phyloP scores from a whole-genome alignment of 2,329 filamentous ascomycete species.

The Aspergillus pseudoterreus region DNA sequence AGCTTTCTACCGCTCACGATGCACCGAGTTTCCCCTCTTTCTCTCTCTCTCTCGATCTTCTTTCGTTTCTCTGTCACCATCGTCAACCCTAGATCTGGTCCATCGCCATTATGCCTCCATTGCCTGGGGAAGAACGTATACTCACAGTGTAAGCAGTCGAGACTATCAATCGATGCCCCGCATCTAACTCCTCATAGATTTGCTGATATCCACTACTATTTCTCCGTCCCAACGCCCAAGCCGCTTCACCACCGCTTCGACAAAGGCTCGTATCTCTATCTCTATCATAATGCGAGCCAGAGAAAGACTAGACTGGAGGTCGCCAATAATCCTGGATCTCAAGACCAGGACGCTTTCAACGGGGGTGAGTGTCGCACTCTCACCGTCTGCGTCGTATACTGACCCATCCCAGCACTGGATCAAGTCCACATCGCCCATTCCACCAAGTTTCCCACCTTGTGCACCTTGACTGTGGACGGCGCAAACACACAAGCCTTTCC shows the following conservation, averaged over 20 bases:
- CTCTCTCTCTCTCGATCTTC: neutral
- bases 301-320: constrained; percentile 57
- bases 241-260: constrained; percentile 62
- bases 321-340: constrained; percentile 60
- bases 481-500: constrained; percentile 22
- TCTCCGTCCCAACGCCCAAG: constrained; percentile 52
- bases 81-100: neutral
- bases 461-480: constrained; percentile 55
- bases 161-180: constrained; percentile 3
- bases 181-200: constrained; percentile 44
- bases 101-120: constrained; percentile 40
- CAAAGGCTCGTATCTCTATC: constrained; percentile 62
- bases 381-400: neutral
- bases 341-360: constrained; percentile 62
- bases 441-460: constrained; percentile 57
- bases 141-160: constrained; percentile 42
- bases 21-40: constrained; percentile 1
- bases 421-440: constrained; percentile 53
- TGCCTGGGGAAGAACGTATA: constrained; percentile 44
- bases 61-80: neutral
- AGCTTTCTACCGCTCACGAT: constrained; percentile 3
- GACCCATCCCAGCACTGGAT: constrained; percentile 44
- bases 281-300: constrained; percentile 56
- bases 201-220: constrained; percentile 63
- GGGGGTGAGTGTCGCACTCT: constrained; percentile 45